phyloP scores from a whole-genome alignment of 2,329 filamentous ascomycete genomes.

The Aspergillus persii region DNA sequence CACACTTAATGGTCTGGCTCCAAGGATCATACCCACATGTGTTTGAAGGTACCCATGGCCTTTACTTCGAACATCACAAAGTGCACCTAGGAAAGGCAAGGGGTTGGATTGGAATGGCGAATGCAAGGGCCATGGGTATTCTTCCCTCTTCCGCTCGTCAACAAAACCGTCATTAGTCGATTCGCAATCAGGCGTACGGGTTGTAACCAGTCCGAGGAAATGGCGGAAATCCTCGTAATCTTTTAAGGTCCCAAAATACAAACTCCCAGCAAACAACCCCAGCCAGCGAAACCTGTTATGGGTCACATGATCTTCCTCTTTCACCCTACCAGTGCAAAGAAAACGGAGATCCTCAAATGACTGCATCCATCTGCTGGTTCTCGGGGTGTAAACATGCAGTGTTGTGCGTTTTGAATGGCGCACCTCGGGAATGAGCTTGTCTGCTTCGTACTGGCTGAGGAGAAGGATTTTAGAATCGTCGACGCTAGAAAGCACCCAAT shows the following conservation, averaged over 20 bases:
- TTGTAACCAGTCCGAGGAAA: slow-evolving; percentile 37
- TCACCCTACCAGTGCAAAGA: slow-evolving; percentile 31
- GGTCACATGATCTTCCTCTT: neutral
- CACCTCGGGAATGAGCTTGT: slow-evolving; percentile 49
- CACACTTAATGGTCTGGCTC: slow-evolving; percentile 31
- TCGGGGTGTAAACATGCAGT: slow-evolving; percentile 53
- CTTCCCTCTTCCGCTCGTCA: slow-evolving; percentile 23
- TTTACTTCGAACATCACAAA: slow-evolving; percentile 38
- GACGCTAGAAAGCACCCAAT: slow-evolving; percentile 52
- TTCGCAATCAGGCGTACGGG: slow-evolving; percentile 26
- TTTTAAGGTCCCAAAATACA: slow-evolving; percentile 56
- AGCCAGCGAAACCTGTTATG: slow-evolving; percentile 42
- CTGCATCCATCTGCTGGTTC: slow-evolving; percentile 36
- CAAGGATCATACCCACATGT: slow-evolving; percentile 43
- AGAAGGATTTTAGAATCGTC: slow-evolving; percentile 44
- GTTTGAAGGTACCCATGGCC: slow-evolving; percentile 44
- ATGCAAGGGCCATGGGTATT: slow-evolving; percentile 16
- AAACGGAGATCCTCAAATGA: slow-evolving; percentile 48
- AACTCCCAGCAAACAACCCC: slow-evolving; percentile 65
- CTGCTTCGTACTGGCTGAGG: slow-evolving; percentile 61
- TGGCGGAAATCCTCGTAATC: slow-evolving; percentile 51
- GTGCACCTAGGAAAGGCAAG: slow-evolving; percentile 38
- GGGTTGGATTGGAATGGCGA: slow-evolving; percentile 39
- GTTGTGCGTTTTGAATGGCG: slow-evolving; percentile 30
- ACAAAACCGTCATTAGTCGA: slow-evolving; percentile 28